Percentiles rank a stretch among this genome's conserved stretches.
Conservation (phyloP, 345 rosid species). For the Eutrema yunnanense region DNA sequence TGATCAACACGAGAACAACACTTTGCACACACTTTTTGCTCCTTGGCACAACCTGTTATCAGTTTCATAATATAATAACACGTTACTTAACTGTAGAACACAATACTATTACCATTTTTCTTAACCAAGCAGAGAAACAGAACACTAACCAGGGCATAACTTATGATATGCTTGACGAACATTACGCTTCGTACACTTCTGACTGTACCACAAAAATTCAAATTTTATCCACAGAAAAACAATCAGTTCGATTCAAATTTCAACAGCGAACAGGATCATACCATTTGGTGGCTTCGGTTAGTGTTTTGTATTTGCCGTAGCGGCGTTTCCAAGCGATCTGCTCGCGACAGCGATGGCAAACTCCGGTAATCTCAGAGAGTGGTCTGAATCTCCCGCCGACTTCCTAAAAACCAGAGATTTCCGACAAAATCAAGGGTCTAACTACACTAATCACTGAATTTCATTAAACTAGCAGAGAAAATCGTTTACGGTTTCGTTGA, state of each 20-base stretch:
- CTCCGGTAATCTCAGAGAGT: slow-evolving; percentile 74
- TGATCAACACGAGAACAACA: slow-evolving; percentile 52
- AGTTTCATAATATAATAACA: not conserved
- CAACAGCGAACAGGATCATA: slow-evolving; percentile 7
- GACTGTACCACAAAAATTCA: not conserved
- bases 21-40: slow-evolving; percentile 83
- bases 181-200: slow-evolving; percentile 56
- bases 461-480: not conserved
- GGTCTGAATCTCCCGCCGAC: slow-evolving; percentile 63
- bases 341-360: slow-evolving; percentile 75
- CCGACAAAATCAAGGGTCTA: not conserved
- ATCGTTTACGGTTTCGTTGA: slow-evolving; percentile 64
- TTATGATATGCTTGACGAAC: slow-evolving; percentile 98
- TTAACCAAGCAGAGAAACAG: slow-evolving; percentile 7
- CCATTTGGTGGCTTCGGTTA: slow-evolving; percentile 88
- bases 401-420: slow-evolving; percentile 12
- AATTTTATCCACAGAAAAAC: not conserved
- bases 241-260: not conserved
- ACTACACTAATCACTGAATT: not conserved
- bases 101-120: not conserved
- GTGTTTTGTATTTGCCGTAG: slow-evolving; percentile 82
- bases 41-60: slow-evolving; percentile 85
- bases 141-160: slow-evolving; percentile 72
- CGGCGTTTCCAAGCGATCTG: slow-evolving; percentile 97
- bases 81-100: not conserved